A percentile compares a stretch with the other conserved stretches of the same genome.
These are phyloP conservation scores for Protomyces pachydermus DNA, from an alignment of 1,139 yeast species.

Conservation along the genomic window DNA sequence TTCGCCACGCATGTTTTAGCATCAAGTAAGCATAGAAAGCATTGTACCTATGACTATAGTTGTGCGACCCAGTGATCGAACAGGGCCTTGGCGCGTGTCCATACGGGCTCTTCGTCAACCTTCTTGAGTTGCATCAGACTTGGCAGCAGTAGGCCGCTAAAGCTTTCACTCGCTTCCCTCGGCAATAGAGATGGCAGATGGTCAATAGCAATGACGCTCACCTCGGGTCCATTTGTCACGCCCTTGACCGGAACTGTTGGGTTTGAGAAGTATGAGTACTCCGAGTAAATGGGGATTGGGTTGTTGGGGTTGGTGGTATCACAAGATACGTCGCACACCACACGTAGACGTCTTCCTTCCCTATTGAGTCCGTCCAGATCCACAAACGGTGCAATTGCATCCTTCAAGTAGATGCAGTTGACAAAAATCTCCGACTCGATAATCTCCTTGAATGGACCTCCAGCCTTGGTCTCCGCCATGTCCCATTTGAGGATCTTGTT, in stretches of 20 bases:
- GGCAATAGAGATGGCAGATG: conserved; percentile 93
- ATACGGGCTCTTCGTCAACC: conserved; percentile 76
- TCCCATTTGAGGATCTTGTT: conserved; percentile 87
- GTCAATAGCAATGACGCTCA: conserved; percentile 93
- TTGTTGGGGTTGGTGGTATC: conserved; percentile 98
- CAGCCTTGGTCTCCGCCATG: conserved; percentile 90
- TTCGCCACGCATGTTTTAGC: conserved; percentile 28
- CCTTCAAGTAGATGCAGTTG: conserved; percentile 90
- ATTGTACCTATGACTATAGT: conserved; percentile 7
- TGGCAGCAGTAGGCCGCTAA: conserved; percentile 80
- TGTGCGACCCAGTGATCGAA: conserved; percentile 67
- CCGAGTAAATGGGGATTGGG: conserved; percentile 87
- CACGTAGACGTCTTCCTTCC: conserved; percentile 79
- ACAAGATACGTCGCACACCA: conserved; percentile 95
- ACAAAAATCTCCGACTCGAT: conserved; percentile 81
- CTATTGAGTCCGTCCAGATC: conserved; percentile 48
- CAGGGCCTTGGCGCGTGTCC: conserved; percentile 81
- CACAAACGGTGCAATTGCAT: conserved; percentile 90
- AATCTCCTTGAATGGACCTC: conserved; percentile 95
- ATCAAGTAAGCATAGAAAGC: background rate
- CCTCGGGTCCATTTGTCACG: conserved; percentile 63
- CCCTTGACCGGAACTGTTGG: conserved; percentile 85
- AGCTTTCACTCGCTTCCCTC: conserved; percentile 92
- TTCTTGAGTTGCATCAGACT: conserved; percentile 77
- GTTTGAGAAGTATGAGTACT: conserved; percentile 82